Base-by-base conservation (phyloP, 2,329 filamentous ascomycete genomes). In the Acephala macrosclerotiorum region DNA sequence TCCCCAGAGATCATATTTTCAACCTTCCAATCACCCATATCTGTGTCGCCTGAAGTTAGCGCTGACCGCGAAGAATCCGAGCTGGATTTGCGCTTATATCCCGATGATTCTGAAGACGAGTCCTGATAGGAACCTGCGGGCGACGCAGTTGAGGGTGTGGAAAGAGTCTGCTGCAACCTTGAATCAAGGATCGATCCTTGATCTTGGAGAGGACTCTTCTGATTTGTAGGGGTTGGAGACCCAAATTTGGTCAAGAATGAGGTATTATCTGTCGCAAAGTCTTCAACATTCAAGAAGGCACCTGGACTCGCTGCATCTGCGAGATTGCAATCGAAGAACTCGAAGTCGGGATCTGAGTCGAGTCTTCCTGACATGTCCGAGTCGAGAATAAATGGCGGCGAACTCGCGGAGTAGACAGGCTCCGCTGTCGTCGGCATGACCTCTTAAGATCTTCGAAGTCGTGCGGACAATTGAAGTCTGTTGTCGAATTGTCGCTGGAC, bases 61-160 rank as follows among this genome's bases (percentile, higher is more conserved):
- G 75, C 79, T 22, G 81, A 79, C 68, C 82, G 81, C 18, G 81
- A 80, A 7, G 83, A 84, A 22, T 79, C 79, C 1, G 81, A 81
- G 68, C 81, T 83, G 18, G 78, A 78, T 40, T 83, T 80, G 63
- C 80, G 78, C 73, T 84, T 84, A 36, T 82, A 84, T 45, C 79
- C 80, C 14, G 82, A 82, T 9, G 84, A 85, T 67, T 85, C 83
- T 59, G 83, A 85, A 3, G 82, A 83, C 2, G 83, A 84, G 71
- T 85, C 84, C 26, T 79, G 80, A 55, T 80, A 79, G n/a, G 80
- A 79, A 18, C 78, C 78, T 22, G 75, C 71, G 18, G 79, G 76
- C 20, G 76, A 78, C 20, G 70, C 69, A 29, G 71, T 74, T 18
- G 74, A 76, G 40, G 75, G 71, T 9, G 75, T 66, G 45, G 75